A percentile compares a stretch with the other conserved stretches of the same genome.
phyloP scores from a whole-genome alignment of 495 filamentous ascomycete genomes.

The Daldinia caldariorum region DNA sequence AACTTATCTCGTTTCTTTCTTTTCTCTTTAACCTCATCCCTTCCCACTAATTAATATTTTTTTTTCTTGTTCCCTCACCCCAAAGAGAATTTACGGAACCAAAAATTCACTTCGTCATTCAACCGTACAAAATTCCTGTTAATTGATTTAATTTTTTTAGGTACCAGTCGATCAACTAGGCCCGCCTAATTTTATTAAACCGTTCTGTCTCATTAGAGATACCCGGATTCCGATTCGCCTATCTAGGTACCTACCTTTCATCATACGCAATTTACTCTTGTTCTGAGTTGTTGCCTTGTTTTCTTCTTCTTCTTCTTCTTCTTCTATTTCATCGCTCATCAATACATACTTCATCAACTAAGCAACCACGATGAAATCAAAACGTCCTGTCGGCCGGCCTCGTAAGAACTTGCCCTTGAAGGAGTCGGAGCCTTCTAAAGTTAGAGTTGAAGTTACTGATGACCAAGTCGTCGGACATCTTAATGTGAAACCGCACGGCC shows the following conservation, averaged over 20 bases:
- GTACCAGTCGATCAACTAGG: constrained; percentile 16
- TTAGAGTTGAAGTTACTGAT: constrained; percentile 38
- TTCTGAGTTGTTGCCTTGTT: constrained; percentile 9
- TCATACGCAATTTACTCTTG: constrained; percentile 8
- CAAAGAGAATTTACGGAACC: constrained; percentile 7
- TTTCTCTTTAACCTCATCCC: background rate
- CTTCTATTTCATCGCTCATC: constrained; percentile 1
- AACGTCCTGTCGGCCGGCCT: constrained; percentile 37
- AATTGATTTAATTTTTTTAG: constrained; percentile 18
- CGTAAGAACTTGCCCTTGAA: constrained; percentile 28
- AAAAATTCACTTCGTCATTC: constrained; percentile 11
- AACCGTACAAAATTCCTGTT: constrained; percentile 16
- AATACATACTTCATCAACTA: background rate
- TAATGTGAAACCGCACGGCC: constrained; percentile 37
- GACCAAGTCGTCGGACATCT: constrained; percentile 45
- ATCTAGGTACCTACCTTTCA: constrained; percentile 22
- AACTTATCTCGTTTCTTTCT: constrained; percentile 9
- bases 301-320: background rate
- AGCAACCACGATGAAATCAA: constrained; percentile 21
- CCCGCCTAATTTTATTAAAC: constrained; percentile 16
- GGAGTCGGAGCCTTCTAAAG: constrained; percentile 9
- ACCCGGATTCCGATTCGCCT: constrained; percentile 16
- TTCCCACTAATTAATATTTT: constrained; percentile 3
- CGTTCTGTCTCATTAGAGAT: constrained; percentile 1
- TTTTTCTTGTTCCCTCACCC: background rate